These are phyloP conservation scores for Suillus alpinus DNA, from an alignment of 768 basidiomycete species.

Conservation along the genomic window DNA sequence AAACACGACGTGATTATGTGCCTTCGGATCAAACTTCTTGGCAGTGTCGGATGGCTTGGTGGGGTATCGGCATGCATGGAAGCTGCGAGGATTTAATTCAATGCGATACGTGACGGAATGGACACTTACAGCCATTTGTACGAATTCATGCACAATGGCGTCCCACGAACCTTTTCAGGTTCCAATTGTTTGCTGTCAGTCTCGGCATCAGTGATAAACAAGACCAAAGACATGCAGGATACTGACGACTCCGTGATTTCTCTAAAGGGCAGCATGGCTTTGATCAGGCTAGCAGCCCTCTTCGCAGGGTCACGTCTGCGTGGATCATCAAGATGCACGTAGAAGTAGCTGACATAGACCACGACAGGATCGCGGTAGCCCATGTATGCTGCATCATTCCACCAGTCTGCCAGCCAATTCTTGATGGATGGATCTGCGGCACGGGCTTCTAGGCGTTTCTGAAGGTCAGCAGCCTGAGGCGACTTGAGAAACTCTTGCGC, in stretches of 20 bases:
- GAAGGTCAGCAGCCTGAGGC: constrained; percentile 67
- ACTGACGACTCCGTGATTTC: constrained; percentile 77
- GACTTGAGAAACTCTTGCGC: constrained; percentile 72
- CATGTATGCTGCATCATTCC: constrained; percentile 93
- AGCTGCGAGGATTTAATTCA: constrained; percentile 40
- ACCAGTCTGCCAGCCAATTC: constrained; percentile 98
- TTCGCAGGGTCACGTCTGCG: constrained; percentile 52
- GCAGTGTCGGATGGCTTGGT: constrained; percentile 80
- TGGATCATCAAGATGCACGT: constrained; percentile 75
- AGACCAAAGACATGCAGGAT: constrained; percentile 3
- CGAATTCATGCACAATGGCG: constrained; percentile 87
- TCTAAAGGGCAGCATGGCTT: constrained; percentile 84
- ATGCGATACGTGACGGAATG: neutral
- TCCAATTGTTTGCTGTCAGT: constrained; percentile 64
- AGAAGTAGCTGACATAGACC: constrained; percentile 94
- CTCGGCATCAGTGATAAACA: neutral
- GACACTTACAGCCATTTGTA: constrained; percentile 84
- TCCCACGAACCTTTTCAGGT: constrained; percentile 79
- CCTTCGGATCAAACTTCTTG: constrained; percentile 67
- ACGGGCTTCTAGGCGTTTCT: constrained; percentile 72
- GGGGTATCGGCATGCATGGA: constrained; percentile 92
- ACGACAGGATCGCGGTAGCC: constrained; percentile 87
- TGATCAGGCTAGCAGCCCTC: constrained; percentile 80
- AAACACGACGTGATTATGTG: constrained; percentile 87
- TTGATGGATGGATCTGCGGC: constrained; percentile 55